A percentile compares a stretch with the other conserved stretches of the same genome.
These are phyloP conservation scores for Phaeotremella skinneri DNA, from an alignment of 768 basidiomycete genomes.

Conservation along the genomic window DNA sequence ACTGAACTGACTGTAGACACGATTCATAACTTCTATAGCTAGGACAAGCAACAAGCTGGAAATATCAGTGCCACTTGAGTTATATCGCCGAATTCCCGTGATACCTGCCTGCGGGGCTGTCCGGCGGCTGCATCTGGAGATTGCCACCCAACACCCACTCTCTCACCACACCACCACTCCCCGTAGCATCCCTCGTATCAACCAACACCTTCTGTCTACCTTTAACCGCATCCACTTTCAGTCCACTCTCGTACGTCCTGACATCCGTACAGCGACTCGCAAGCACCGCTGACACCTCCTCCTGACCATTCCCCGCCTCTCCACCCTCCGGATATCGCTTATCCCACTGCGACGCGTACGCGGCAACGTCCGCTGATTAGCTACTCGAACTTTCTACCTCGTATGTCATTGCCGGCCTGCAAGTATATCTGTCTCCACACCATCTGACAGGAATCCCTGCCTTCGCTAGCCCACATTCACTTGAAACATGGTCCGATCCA, in stretches of 20 bases:
- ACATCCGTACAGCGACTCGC: background rate
- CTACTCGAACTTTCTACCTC: background rate
- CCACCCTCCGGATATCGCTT: background rate
- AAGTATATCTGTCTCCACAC: background rate
- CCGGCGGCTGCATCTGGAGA: too few relatives aligned
- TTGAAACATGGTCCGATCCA: slow-evolving; percentile 51
- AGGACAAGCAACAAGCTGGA: background rate
- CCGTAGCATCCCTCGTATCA: too few relatives aligned
- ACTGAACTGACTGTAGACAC: background rate
- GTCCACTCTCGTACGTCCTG: background rate
- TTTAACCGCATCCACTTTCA: background rate
- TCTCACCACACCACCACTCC: too few relatives aligned
- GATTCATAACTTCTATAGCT: background rate
- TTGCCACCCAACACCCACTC: background rate
- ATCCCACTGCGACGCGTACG: background rate
- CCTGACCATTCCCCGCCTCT: background rate
- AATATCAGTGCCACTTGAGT: background rate
- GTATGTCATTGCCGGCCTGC: background rate
- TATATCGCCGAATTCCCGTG: background rate
- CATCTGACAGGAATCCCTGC: background rate
- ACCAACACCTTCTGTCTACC: background rate
- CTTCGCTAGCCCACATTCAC: background rate
- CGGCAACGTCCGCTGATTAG: background rate
- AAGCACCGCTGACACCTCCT: background rate
- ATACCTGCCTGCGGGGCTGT: background rate